These are phyloP conservation scores for Peniophora sp. DNA, from an alignment of 1,284 basidiomycete genomes.

Conservation along the genomic window DNA sequence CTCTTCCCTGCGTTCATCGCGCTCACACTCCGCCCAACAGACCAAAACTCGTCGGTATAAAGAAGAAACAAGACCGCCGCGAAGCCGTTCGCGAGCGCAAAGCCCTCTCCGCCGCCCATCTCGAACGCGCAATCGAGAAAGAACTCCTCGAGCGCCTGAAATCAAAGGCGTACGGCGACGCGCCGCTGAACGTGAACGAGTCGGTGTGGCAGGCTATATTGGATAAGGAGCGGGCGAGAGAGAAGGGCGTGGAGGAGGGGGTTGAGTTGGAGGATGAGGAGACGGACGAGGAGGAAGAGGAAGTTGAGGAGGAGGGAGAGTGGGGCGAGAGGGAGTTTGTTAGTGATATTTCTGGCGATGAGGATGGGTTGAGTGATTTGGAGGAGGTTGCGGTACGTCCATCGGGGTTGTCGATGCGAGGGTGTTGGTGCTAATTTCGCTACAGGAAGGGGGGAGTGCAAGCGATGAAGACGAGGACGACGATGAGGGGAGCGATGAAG, in stretches of 20 bases:
- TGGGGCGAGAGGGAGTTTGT: conserved; percentile 80
- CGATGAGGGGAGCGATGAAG: not conserved
- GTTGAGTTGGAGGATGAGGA: conserved; percentile 26
- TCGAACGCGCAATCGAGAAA: conserved; percentile 94
- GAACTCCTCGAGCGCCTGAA: conserved; percentile 94
- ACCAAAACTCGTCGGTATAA: conserved; percentile 89
- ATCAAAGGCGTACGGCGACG: conserved; percentile 95
- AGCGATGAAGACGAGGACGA: conserved; percentile 8
- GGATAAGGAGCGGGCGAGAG: conserved; percentile 47
- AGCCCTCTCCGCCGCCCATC: conserved; percentile 87
- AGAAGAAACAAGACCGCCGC: conserved; percentile 96
- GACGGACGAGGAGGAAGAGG: conserved; percentile 45
- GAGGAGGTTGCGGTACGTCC: conserved; percentile 55
- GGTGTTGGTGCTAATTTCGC: not conserved
- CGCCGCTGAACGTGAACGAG: conserved; percentile 97
- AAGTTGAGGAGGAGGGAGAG: conserved; percentile 55
- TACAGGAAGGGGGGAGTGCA: conserved; percentile 6
- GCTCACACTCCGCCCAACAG: conserved; percentile 31
- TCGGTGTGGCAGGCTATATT: conserved; percentile 90
- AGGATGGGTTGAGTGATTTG: conserved; percentile 61
- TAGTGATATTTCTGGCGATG: conserved; percentile 71
- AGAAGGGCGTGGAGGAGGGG: conserved; percentile 35
- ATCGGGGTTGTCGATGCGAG: not conserved
- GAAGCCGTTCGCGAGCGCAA: conserved; percentile 92
- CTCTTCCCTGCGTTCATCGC: not conserved